A percentile compares a stretch with the other conserved stretches of the same genome.
Evolutionary conservation across 176 grass and related monocot species (phyloP).

Genomic region (Juncus effusus): DNA sequence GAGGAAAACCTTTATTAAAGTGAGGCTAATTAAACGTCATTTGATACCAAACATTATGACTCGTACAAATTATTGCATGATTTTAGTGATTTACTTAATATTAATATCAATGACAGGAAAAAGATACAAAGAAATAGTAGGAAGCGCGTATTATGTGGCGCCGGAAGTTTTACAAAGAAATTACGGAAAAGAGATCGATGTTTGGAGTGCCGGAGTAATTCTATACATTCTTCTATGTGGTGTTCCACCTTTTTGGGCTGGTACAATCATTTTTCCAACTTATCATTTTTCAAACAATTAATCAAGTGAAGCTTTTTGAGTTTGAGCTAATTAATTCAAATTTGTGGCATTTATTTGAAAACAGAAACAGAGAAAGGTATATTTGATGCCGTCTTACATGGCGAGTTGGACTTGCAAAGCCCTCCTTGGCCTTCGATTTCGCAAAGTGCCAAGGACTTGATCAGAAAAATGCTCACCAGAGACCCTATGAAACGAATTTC

Average conservation of each 20-base stretch:
- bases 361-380: slow-evolving; percentile 74
- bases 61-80: background rate
- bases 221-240: slow-evolving; percentile 76
- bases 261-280: slow-evolving; percentile 16
- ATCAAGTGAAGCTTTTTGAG: background rate
- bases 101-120: slow-evolving; percentile 45
- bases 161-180: slow-evolving; percentile 55
- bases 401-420: slow-evolving; percentile 35
- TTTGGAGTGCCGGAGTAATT: slow-evolving; percentile 84
- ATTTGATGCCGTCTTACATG: slow-evolving; percentile 49
- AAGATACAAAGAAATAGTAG: slow-evolving; percentile 58
- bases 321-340: background rate
- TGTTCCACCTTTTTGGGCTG: slow-evolving; percentile 62
- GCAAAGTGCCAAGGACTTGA: slow-evolving; percentile 63
- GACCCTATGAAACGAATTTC: slow-evolving; percentile 56
- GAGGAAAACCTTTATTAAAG: background rate
- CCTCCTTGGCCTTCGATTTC: slow-evolving; percentile 65
- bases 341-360: slow-evolving; percentile 20
- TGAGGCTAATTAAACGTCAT: background rate
- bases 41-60: background rate
- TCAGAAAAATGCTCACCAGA: slow-evolving; percentile 49
- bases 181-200: slow-evolving; percentile 75
- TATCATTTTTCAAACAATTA: slow-evolving; percentile 21
- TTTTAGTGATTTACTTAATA: background rate
- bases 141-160: slow-evolving; percentile 72